Evolutionary conservation across 1,139 yeast genomes (phyloP).

Genomic region (Suhomyces maxii): DNA sequence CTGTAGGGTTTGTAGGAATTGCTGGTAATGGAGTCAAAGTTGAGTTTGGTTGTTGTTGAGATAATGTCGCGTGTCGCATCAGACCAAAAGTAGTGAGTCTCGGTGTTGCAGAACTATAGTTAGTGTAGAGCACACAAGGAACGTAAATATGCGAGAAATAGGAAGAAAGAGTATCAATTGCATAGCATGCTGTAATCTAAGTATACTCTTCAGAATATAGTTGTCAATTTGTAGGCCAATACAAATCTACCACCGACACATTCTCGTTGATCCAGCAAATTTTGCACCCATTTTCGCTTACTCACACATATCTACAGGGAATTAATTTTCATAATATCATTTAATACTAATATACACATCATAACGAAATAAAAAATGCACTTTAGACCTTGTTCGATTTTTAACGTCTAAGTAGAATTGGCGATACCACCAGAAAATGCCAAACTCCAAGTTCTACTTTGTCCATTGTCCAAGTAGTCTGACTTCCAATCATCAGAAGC

Average conservation of each 20-base stretch:
- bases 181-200: no score
- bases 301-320: neutral
- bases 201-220: no score
- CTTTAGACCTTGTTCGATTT: neutral
- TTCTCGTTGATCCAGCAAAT: no score
- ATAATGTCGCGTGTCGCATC: slow-evolving; percentile 1
- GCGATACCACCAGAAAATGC: slow-evolving; percentile 47
- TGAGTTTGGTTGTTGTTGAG: neutral
- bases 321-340: neutral
- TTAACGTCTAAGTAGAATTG: slow-evolving; percentile 7
- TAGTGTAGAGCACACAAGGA: no score
- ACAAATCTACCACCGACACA: no score
- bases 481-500: slow-evolving; percentile 46
- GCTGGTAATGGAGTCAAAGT: neutral
- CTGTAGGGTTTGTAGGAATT: neutral
- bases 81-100: neutral
- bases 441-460: slow-evolving; percentile 85
- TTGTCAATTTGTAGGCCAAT: no score
- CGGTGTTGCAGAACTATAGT: no score
- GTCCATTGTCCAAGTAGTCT: slow-evolving; percentile 80
- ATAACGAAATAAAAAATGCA: neutral
- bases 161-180: no score
- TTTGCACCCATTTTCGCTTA: no score
- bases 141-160: no score
- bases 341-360: slow-evolving; percentile 5